These are phyloP conservation scores for Priceomyces carsonii DNA, from an alignment of 805 yeast genomes.

Conservation along the genomic window DNA sequence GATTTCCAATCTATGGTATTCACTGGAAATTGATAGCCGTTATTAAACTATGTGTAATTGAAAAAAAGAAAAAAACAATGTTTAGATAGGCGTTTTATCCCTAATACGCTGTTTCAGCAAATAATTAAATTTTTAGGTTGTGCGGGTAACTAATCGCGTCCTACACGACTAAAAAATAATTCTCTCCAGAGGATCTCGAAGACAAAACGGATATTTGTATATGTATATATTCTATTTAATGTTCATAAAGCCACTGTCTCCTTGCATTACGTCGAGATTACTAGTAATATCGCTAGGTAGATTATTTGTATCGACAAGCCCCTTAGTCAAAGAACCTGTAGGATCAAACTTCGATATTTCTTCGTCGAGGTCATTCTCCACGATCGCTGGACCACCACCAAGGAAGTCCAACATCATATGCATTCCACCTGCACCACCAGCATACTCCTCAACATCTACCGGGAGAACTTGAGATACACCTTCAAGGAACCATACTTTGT, in stretches of 20 bases:
- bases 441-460: constrained; percentile 86
- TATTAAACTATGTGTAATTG: too few species aligned
- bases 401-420: constrained; percentile 87
- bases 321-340: constrained; percentile 44
- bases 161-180: too few species aligned
- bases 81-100: constrained; percentile 2
- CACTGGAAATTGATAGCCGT: too few species aligned
- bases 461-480: constrained; percentile 89
- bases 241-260: constrained; percentile 43
- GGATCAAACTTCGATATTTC: constrained; percentile 45
- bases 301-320: constrained; percentile 54
- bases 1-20: too few species aligned
- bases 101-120: constrained; percentile 8
- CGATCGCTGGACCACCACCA: constrained; percentile 61
- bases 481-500: constrained; percentile 89
- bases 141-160: constrained; percentile 10
- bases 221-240: constrained; percentile 19
- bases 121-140: constrained; percentile 3
- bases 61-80: constrained; percentile 1
- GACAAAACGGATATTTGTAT: too few species aligned
- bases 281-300: constrained; percentile 57
- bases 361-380: constrained; percentile 39
- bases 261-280: constrained; percentile 52
- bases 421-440: constrained; percentile 87
- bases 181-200: too few species aligned